A percentile compares a stretch with the other conserved stretches of the same genome.
Evolutionary conservation across 805 yeast species (phyloP).

Genomic region (Yamadazyma tumulicola): DNA sequence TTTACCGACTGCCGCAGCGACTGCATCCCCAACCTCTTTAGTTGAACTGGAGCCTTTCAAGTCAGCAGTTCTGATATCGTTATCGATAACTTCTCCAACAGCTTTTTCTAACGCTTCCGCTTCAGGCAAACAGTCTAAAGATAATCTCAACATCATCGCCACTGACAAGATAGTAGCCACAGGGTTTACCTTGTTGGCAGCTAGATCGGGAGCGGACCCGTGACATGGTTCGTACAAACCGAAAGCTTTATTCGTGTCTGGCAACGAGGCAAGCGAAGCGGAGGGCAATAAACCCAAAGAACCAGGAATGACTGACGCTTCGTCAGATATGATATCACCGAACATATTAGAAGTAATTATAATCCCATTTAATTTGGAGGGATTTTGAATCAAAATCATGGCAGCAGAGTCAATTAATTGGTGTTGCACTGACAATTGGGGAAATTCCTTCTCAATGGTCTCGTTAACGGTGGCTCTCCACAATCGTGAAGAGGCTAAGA

Average conservation of each 20-base stretch:
- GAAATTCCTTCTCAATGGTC: constrained; percentile 84
- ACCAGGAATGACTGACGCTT: constrained; percentile 97
- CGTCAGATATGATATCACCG: constrained; percentile 97
- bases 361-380: constrained; percentile 88
- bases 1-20: constrained; percentile 63
- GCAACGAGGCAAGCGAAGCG: constrained; percentile 94
- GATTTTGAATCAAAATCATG: constrained; percentile 91
- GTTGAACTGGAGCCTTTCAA: constrained; percentile 83
- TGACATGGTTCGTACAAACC: constrained; percentile 98
- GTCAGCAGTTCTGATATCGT: constrained; percentile 88
- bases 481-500: constrained; percentile 89
- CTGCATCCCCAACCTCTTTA: constrained; percentile 90
- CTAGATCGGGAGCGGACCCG: constrained; percentile 96
- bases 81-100: constrained; percentile 63
- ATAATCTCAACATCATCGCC: constrained; percentile 95
- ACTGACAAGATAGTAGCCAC: constrained; percentile 92
- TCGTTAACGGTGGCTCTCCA: constrained; percentile 94
- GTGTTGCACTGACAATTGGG: constrained; percentile 80
- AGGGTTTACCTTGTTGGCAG: constrained; percentile 86
- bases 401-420: constrained; percentile 99
- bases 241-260: constrained; percentile 90
- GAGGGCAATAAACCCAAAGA: constrained; percentile 94
- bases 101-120: constrained; percentile 41
- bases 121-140: constrained; percentile 77
- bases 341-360: constrained; percentile 94